Conservation (phyloP, 768 basidiomycete species). For the Gymnopilus junonius region DNA sequence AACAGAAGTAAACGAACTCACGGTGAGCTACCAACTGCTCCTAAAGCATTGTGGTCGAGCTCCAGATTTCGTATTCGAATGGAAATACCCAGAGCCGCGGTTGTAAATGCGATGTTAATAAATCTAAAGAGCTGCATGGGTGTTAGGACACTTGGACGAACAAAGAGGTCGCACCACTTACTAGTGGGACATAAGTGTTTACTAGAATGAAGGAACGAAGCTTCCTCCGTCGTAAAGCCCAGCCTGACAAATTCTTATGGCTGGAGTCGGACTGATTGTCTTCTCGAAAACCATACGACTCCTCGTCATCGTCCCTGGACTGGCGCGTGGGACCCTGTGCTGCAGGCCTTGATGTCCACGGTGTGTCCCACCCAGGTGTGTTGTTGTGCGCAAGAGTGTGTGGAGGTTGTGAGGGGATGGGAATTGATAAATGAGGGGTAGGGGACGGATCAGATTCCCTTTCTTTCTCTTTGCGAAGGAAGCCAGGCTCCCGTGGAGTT, state of each 20-base stretch:
- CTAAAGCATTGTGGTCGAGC: conserved; percentile 51
- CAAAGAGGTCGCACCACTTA: conserved; percentile 35
- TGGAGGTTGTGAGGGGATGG: conserved; percentile 40
- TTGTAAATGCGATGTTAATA: conserved; percentile 83
- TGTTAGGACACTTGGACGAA: conserved; percentile 8
- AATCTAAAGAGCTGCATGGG: conserved; percentile 74
- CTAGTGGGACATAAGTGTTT: conserved; percentile 81
- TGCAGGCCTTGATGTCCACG: conserved; percentile 57
- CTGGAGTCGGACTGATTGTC: conserved; percentile 30
- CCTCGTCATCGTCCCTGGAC: conserved; percentile 30
- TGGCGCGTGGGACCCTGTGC: conserved; percentile 41
- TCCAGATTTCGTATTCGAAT: conserved; percentile 73
- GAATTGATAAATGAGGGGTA: conserved; percentile 29
- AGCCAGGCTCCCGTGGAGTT: conserved; percentile 39
- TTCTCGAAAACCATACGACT: conserved; percentile 32
- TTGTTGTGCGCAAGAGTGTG: conserved; percentile 58
- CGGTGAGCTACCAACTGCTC: conserved; percentile 85
- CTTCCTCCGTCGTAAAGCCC: conserved; percentile 46
- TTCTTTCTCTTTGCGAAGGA: conserved; percentile 40
- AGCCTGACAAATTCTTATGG: conserved; percentile 29
- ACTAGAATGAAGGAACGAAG: conserved; percentile 70
- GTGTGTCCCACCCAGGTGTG: conserved; percentile 71
- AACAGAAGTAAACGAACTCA: conserved; percentile 38
- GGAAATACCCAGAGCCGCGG: conserved; percentile 78
- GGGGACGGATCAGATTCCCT: conserved; percentile 17